A percentile compares a stretch with the other conserved stretches of the same genome.
Conservation (phyloP, 371 early-diverging fungal species). For the Mortierella sp. region DNA sequence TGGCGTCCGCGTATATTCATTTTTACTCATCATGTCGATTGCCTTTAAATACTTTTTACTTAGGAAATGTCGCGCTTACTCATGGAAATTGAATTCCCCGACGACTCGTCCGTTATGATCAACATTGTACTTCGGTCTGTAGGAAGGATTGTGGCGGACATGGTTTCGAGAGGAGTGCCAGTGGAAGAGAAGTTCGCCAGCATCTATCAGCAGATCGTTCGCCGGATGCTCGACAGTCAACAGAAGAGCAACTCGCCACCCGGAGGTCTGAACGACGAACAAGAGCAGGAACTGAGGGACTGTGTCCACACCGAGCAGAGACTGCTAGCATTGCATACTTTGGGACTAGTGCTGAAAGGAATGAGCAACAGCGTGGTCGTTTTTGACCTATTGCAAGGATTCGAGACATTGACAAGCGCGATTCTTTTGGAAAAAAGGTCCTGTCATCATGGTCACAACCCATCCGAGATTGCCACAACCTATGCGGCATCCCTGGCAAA, state of each 20-base stretch:
- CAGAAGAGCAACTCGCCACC: background rate
- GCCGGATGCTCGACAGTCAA: slow-evolving; percentile 45
- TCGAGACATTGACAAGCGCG: slow-evolving; percentile 54
- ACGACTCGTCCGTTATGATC: slow-evolving; percentile 47
- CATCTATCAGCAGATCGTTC: slow-evolving; percentile 58
- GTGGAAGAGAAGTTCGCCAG: slow-evolving; percentile 58
- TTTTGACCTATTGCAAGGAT: slow-evolving; percentile 60
- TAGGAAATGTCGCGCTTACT: slow-evolving; percentile 60
- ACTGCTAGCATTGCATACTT: slow-evolving; percentile 47
- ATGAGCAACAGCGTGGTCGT: slow-evolving; percentile 48
- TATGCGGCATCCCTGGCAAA: slow-evolving; percentile 47
- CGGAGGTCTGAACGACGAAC: slow-evolving; percentile 14
- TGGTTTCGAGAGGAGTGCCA: slow-evolving; percentile 45
- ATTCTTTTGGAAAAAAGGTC: slow-evolving; percentile 50
- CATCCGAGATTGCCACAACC: slow-evolving; percentile 12
- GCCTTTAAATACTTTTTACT: background rate
- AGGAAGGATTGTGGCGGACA: slow-evolving; percentile 50
- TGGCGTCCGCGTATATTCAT: background rate
- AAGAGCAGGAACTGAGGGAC: slow-evolving; percentile 52
- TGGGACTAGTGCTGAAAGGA: slow-evolving; percentile 57
- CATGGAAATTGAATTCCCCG: slow-evolving; percentile 56
- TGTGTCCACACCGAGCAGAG: slow-evolving; percentile 59
- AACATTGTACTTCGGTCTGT: slow-evolving; percentile 59
- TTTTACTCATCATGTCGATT: background rate
- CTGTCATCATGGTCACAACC: slow-evolving; percentile 27